A percentile compares a stretch with the other conserved stretches of the same genome.
Conservation (phyloP, 768 basidiomycete genomes). For the Lentinula edodes region DNA sequence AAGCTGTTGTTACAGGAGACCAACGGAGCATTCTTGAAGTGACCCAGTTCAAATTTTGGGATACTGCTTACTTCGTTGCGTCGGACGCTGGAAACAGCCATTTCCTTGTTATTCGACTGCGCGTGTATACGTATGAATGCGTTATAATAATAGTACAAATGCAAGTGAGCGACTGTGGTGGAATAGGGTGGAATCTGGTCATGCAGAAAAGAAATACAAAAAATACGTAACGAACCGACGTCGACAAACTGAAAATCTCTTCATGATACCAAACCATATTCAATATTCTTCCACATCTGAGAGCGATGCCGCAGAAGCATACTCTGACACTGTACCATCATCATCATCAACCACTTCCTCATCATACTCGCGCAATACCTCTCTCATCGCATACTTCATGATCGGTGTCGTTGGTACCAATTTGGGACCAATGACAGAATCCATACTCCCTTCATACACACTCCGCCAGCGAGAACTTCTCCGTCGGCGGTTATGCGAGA, state of each 20-base stretch:
- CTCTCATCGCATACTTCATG: slow-evolving; percentile 79
- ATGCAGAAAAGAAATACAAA: too few species aligned
- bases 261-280: not conserved
- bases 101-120: too few species aligned
- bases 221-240: too few species aligned
- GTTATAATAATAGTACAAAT: too few species aligned
- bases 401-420: slow-evolving; percentile 74
- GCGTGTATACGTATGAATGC: too few species aligned
- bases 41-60: not conserved
- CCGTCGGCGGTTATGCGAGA: slow-evolving; percentile 4
- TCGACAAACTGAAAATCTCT: not conserved
- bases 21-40: slow-evolving; percentile 20
- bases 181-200: too few species aligned
- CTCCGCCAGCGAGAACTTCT: slow-evolving; percentile 14
- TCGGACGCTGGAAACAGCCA: too few species aligned
- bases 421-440: slow-evolving; percentile 49
- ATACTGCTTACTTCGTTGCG: too few species aligned
- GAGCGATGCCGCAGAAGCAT: slow-evolving; percentile 50
- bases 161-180: too few species aligned
- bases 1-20: slow-evolving; percentile 21
- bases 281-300: slow-evolving; percentile 75
- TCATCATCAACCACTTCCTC: slow-evolving; percentile 33
- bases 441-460: not conserved
- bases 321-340: slow-evolving; percentile 61
- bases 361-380: slow-evolving; percentile 80